Evolutionary conservation across 768 basidiomycete species (phyloP).

Genomic region (Punctularia strigosozonata): DNA sequence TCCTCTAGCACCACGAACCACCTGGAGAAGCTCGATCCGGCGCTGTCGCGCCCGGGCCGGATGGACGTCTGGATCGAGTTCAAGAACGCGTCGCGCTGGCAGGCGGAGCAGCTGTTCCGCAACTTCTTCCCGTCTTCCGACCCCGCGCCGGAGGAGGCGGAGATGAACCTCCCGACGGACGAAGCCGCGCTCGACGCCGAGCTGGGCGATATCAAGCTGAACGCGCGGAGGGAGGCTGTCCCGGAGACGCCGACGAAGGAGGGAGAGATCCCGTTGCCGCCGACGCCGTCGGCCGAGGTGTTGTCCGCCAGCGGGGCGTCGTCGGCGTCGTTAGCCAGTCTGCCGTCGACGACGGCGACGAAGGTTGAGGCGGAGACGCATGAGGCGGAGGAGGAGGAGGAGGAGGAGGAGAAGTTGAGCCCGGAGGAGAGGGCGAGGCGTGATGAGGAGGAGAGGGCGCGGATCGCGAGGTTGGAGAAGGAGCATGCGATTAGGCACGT

Average conservation of each 20-base stretch:
- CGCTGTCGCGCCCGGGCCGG: conserved; percentile 82
- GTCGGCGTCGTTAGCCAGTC: conserved; percentile 19
- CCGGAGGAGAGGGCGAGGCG: too few species aligned
- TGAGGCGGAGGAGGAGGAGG: conserved; percentile 10
- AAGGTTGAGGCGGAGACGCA: not conserved
- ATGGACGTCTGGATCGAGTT: conserved; percentile 94
- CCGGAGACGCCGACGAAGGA: conserved; percentile 34
- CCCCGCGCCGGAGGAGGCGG: too few species aligned
- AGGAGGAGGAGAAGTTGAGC: conserved; percentile 40
- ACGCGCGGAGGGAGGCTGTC: conserved; percentile 29
- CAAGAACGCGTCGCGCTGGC: conserved; percentile 75
- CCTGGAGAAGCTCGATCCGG: conserved; percentile 82
- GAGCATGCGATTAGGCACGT: too few species aligned
- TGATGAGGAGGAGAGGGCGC: conserved; percentile 46
- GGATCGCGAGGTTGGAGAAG: too few species aligned
- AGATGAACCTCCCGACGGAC: conserved; percentile 21
- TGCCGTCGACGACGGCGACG: conserved; percentile 7
- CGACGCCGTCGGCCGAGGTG: conserved; percentile 23
- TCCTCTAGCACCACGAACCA: conserved; percentile 71
- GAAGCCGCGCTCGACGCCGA: conserved; percentile 16
- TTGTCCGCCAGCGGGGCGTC: conserved; percentile 31
- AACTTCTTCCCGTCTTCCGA: conserved; percentile 84
- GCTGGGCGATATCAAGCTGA: conserved; percentile 33
- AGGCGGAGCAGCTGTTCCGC: conserved; percentile 77
- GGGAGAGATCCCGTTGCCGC: conserved; percentile 24